Evolutionary conservation across 176 grass and related monocot genomes (phyloP).

Genomic region (Saccharum spontaneum): DNA sequence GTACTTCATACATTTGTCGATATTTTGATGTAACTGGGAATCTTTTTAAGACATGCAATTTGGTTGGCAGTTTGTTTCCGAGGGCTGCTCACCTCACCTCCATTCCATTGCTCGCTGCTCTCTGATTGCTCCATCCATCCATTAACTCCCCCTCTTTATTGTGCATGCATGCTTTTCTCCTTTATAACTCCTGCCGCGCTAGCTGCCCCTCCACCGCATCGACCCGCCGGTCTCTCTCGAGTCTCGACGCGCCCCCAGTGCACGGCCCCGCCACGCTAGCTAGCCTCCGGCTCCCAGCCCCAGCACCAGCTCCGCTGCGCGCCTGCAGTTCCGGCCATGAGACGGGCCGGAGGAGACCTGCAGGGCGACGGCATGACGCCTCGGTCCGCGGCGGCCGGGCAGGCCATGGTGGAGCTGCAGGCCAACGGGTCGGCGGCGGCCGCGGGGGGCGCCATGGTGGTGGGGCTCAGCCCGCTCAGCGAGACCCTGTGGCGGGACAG

Average conservation of each 20-base stretch:
- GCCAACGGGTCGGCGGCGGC: constrained; percentile 52
- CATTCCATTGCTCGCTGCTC: constrained; percentile 8
- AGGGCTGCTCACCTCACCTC: background rate
- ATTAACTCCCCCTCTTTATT: constrained; percentile 47
- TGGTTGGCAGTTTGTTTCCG: background rate
- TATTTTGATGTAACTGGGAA: too few relatives aligned
- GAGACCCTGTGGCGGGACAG: constrained; percentile 89
- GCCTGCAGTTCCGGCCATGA: constrained; percentile 24
- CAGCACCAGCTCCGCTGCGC: background rate
- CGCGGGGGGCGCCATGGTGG: constrained; percentile 44
- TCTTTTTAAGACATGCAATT: too few relatives aligned
- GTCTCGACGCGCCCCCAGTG: background rate
- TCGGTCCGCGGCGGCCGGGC: constrained; percentile 40
- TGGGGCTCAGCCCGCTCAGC: constrained; percentile 84
- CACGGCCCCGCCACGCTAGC: background rate
- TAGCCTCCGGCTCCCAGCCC: background rate
- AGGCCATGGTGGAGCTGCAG: constrained; percentile 80
- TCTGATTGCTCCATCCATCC: constrained; percentile 52
- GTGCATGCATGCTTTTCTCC: constrained; percentile 52
- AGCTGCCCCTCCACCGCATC: constrained; percentile 20
- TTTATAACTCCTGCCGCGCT: constrained; percentile 40
- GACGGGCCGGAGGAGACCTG: constrained; percentile 25
- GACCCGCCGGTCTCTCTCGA: background rate
- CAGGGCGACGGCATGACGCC: constrained; percentile 21
- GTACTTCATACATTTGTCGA: too few relatives aligned